Evolutionary conservation across 352 stramenopile genomes (phyloP), one percentile per base, ranked within the genome.

Genomic region (Globisporangium solare): DNA sequence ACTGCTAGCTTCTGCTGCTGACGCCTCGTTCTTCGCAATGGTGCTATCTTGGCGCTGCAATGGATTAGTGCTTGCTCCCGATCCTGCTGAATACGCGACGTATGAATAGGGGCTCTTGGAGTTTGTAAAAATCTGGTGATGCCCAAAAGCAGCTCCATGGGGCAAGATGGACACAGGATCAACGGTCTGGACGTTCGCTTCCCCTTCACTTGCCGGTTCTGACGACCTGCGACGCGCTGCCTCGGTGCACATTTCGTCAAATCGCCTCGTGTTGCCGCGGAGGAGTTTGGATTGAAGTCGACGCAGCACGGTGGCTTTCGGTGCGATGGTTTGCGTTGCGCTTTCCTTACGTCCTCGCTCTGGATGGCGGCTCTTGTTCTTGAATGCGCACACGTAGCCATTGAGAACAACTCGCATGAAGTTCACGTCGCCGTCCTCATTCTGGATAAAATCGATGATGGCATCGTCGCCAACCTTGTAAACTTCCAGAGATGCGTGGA

Each of bases 301-400:
- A 18, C 59, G 45, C 10, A 79, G 21, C 6, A 66, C 53, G 11
- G 67, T 58, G 47, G 32, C 45, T 39, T 60, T 64, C 13, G 63
- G 57, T 14, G 45, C 47, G 2, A n/a, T 42, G 35, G n/a, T 15
- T 55, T 12, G 35, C 13, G n/a, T 48, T 21, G 39, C 0, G 35
- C 6, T 56, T 35, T 10, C 27, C 0, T 10, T 10, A 35, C 10
- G 2, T 35, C 27, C 27, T 35, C 27, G 27, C 0, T 6, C 4
- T 35, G 39, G 17, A 18, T 21, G n/a, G 12, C 47, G 39, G 32
- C 7, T 61, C 11, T 24, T 45, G n/a, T 35, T 70, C 58, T 76
- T 72, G 39, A 84, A 84, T 2, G 74, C 57, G 20, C 64, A 70
- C 20, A 84, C 54, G 51, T 76, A 72, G 11, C 74, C 74, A 35